Conservation (phyloP, 148 eudicot genomes). For the Silene latifolia region DNA sequence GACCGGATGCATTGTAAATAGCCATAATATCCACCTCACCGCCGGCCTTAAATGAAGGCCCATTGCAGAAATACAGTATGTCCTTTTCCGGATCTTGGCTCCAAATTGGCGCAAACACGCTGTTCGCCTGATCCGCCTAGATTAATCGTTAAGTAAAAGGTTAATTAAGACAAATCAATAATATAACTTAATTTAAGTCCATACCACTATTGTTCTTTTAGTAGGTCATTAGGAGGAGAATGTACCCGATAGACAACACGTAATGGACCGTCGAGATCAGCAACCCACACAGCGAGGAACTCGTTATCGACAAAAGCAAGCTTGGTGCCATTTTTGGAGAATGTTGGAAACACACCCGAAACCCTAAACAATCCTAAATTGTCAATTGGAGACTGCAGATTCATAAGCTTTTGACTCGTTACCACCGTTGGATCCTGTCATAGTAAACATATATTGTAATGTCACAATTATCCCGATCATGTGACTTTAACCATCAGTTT, state of each 20-base stretch:
- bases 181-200: too few relatives aligned
- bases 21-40: slow-evolving; percentile 1
- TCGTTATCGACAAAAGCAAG: slow-evolving; percentile 24
- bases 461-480: too few relatives aligned
- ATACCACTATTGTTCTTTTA: too few relatives aligned
- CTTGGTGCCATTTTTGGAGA: slow-evolving; percentile 11
- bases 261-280: not conserved
- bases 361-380: slow-evolving; percentile 13
- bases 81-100: slow-evolving; percentile 5
- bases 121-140: not conserved
- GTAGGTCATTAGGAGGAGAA: too few relatives aligned
- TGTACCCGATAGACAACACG: slow-evolving; percentile 6
- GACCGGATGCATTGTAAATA: not conserved
- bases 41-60: slow-evolving; percentile 3
- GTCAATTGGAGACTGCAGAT: not conserved
- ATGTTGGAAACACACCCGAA: slow-evolving; percentile 18
- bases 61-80: slow-evolving; percentile 10
- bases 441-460: not conserved
- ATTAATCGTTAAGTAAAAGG: not conserved
- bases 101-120: slow-evolving; percentile 18
- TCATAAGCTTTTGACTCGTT: not conserved
- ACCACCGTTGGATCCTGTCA: not conserved
- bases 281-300: slow-evolving; percentile 8
- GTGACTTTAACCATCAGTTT: too few relatives aligned
- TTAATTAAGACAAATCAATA: not conserved